These are phyloP conservation scores for Chiua sp. DNA, from an alignment of 1,284 basidiomycete genomes.

Conservation along the genomic window DNA sequence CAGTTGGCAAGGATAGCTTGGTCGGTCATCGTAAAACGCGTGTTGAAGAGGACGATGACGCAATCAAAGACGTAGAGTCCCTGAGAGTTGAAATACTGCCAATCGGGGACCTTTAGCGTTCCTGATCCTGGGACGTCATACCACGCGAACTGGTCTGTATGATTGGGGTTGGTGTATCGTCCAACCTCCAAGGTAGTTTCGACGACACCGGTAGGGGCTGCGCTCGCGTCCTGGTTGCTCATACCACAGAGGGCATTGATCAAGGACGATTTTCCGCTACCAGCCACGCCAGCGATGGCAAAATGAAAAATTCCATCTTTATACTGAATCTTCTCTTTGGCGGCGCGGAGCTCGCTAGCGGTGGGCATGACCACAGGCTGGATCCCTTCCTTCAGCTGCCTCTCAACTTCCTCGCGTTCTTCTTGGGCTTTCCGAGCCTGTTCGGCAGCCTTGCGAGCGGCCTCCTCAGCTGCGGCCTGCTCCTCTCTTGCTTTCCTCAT, in stretches of 20 bases:
- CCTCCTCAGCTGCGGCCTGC: constrained; percentile 30
- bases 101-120: constrained; percentile 38
- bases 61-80: constrained; percentile 44
- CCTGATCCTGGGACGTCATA: constrained; percentile 44
- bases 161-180: constrained; percentile 35
- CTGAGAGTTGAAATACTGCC: constrained; percentile 45
- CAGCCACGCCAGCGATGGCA: constrained; percentile 39
- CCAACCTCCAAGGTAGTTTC: constrained; percentile 34
- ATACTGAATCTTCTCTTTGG: constrained; percentile 32
- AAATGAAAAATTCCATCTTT: constrained; percentile 35
- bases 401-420: constrained; percentile 28
- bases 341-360: constrained; percentile 25
- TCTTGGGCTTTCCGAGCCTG: constrained; percentile 27
- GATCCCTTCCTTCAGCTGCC: constrained; percentile 30
- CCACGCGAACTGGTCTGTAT: constrained; percentile 35
- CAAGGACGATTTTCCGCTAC: constrained; percentile 43
- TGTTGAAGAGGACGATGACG: constrained; percentile 37
- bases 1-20: constrained; percentile 36
- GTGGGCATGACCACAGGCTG: constrained; percentile 38
- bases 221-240: constrained; percentile 27
- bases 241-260: constrained; percentile 41
- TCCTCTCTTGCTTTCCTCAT: constrained; percentile 19
- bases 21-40: constrained; percentile 39
- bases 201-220: constrained; percentile 38
- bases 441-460: constrained; percentile 27